Evolutionary conservation across 1,139 yeast genomes (phyloP).

Genomic region (Debaryomyces psychrophilus): DNA sequence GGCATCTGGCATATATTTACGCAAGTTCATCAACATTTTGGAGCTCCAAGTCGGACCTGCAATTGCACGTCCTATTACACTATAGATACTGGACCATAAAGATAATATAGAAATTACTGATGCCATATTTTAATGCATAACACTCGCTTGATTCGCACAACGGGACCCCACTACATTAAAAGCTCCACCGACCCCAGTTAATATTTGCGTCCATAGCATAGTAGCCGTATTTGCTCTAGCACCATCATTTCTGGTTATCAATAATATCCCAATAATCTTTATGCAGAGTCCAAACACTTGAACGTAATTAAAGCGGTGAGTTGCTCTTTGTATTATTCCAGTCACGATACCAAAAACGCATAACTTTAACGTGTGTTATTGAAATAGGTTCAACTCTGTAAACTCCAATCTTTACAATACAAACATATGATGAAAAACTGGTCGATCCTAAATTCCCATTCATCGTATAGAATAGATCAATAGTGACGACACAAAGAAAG

Average conservation of each 20-base stretch:
- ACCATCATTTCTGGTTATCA: conserved; percentile 21
- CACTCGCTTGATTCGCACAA: conserved; percentile 33
- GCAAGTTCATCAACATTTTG: conserved; percentile 31
- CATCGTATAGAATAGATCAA: too few species aligned
- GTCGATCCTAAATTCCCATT: too few species aligned
- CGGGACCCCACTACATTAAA: conserved; percentile 29
- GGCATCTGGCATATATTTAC: conserved; percentile 24
- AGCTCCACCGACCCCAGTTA: conserved; percentile 36
- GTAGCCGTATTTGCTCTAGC: conserved; percentile 24
- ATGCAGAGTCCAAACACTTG: conserved; percentile 29
- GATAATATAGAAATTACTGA: conserved; percentile 43
- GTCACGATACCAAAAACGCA: conserved; percentile 32
- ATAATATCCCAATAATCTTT: conserved; percentile 25
- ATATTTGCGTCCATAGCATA: conserved; percentile 23
- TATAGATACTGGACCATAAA: conserved; percentile 43
- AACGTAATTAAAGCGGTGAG: conserved; percentile 30
- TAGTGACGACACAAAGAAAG: conserved; percentile 27
- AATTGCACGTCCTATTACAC: conserved; percentile 46
- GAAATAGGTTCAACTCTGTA: conserved; percentile 31
- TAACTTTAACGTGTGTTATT: conserved; percentile 30
- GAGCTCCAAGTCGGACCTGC: conserved; percentile 52
- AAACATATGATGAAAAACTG: conserved; percentile 14
- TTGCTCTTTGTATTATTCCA: conserved; percentile 27
- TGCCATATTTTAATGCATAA: conserved; percentile 49
- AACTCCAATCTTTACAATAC: conserved; percentile 24